These are phyloP conservation scores for Phytopythium ostracodes DNA, from an alignment of 352 stramenopile genomes.

Conservation along the genomic window DNA sequence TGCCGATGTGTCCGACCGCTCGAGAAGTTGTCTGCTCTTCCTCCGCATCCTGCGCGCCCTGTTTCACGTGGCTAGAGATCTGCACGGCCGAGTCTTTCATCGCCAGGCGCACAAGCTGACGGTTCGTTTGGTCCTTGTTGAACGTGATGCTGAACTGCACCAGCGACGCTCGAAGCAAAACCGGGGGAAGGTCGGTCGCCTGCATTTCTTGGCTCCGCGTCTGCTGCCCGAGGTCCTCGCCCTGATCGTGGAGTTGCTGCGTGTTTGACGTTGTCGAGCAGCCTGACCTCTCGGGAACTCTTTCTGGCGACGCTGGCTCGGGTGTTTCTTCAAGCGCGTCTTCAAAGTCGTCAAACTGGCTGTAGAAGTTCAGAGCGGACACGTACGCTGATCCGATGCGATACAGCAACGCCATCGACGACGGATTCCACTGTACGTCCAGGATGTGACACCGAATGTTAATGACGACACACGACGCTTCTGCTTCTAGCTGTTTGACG, in stretches of 20 bases:
- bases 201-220: neutral
- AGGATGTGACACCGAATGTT: constrained; percentile 67
- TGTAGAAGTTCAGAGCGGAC: constrained; percentile 40
- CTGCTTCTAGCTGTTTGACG: neutral
- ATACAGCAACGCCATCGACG: constrained; percentile 72
- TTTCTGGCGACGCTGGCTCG: constrained; percentile 7
- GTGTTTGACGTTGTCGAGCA: neutral
- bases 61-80: constrained; percentile 23
- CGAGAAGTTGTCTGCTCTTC: constrained; percentile 19
- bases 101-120: constrained; percentile 56
- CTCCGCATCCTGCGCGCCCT: constrained; percentile 8
- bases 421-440: constrained; percentile 83
- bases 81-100: constrained; percentile 54
- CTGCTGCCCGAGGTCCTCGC: neutral
- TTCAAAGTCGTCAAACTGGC: constrained; percentile 13
- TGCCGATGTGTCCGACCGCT: constrained; percentile 47
- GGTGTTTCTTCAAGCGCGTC: constrained; percentile 11
- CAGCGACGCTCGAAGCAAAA: constrained; percentile 54
- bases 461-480: constrained; percentile 34
- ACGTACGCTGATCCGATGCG: constrained; percentile 62
- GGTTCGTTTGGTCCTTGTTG: constrained; percentile 76
- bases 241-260: too few relatives aligned
- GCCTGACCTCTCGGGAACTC: neutral
- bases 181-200: neutral
- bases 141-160: constrained; percentile 78